Evolutionary conservation across 768 basidiomycete species (phyloP), one percentile per base, ranked within the genome.

Genomic region (Leccinum sublutescens): DNA sequence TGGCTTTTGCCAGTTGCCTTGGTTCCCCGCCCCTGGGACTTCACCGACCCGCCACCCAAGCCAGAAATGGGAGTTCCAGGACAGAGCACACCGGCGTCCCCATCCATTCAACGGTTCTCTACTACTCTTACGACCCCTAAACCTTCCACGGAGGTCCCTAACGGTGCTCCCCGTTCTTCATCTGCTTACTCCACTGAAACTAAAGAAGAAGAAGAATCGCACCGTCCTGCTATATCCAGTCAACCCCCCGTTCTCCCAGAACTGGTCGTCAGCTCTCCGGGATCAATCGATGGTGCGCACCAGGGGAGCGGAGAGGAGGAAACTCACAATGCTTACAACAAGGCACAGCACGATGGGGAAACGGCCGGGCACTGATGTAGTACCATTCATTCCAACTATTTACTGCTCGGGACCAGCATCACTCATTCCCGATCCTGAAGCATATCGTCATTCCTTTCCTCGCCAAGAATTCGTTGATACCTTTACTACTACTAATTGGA

Each of bases 1-100:
- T 95, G 93, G 89, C 81, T 92, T 52, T 83, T 93, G 80, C 91
- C 91, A 21, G 83, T 85, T 53, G 91, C 91, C 4, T 76, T 93
- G 74, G 83, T 88, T 51, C 86, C 91, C 43, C 86, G 87, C 25
- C 76, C 91, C 38, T 93, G 91, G 91, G 91, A 93, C 70, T 93
- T 83, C 60, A 58, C 84, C 55, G 77, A 85, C 36, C 71, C 76
- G 6, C 60, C 78, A 47, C 76, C 58, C 76, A 48, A 71, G 72
- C 23, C 57, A 40, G 67, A 70, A 56, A 29, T 31, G 9, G 53
- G 25, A 23, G 27, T 55, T n/a, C 54, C 49, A n/a, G 57, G 61
- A 21, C 62, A 67, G 25, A 65, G 57, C 19, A 57, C 69, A 1
- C 65, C 67, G n/a, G 63, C 57, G 4, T 60, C 68, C 4, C 67